Evolutionary conservation across 768 basidiomycete species (phyloP), one percentile per base, ranked within the genome.

Genomic region (Leucogyrophana mollusca): DNA sequence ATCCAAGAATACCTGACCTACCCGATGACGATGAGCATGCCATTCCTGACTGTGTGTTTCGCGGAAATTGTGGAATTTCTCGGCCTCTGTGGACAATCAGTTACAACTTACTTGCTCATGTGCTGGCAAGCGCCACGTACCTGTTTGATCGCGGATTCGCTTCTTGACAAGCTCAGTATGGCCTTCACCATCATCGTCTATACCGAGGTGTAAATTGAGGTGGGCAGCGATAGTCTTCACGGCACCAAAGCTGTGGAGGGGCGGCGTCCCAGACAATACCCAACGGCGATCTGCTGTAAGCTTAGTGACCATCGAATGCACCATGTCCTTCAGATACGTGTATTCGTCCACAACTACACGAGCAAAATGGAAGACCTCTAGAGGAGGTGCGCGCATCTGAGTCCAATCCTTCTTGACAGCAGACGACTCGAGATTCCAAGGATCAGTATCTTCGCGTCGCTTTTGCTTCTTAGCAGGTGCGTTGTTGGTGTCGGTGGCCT

Each of bases 251-350:
- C 94, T 90, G 47, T 88, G 85, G 44, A 92, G 85, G 0, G 94
- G 94, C 7, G 94, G 94, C 18, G 94, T 97, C 10, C 94, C 94
- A 2, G 94, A 97, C n/a, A 97, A 75, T 5, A 97, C 90, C 94
- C 94, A 97, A 45, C 85, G 87, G 35, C 90, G 78, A 40, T 86
- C 83, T 0, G 90, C 85, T 9, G 82, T 80, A 17, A 94, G 67
- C 39, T 77, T 78, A 3, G 89, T 90, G 30, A 95, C 77, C 56
- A 93, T 74, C 3, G 89, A 75, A 51, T 89, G 86, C 6, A 84
- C 75, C 56, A 87, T 84, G 44, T 88, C 90, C 20, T 85, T 82
- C 18, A 94, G 75, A 58, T 97, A 96, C 1, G 93, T 94, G 64
- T 94, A 97, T 61, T 97, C 94, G 66, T 96, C 94, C 34, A 95